phyloP scores from a whole-genome alignment of 83 land plant genomes.

The Larix sibirica region DNA sequence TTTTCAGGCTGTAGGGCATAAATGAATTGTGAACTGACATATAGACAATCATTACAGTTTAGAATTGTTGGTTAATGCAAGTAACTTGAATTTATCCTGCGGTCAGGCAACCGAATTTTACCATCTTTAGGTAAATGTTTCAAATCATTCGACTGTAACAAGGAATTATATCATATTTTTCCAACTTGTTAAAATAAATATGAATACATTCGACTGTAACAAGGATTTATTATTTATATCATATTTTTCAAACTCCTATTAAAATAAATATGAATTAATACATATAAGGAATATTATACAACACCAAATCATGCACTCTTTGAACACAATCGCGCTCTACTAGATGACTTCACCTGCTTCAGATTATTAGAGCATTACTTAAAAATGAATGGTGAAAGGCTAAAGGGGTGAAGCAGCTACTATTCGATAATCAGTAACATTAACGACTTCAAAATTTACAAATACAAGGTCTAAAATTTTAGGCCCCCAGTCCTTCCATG shows the following conservation, averaged over 20 bases:
- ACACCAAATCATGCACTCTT: background rate
- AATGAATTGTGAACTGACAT: background rate
- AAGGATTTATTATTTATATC: background rate
- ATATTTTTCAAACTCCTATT: background rate
- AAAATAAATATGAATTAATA: background rate
- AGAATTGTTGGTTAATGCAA: background rate
- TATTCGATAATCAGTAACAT: background rate
- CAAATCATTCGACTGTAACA: background rate
- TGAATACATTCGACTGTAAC: background rate
- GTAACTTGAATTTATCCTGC: background rate
- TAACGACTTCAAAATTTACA: background rate
- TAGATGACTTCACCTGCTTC: conserved; percentile 5
- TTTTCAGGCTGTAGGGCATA: background rate
- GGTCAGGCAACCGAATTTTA: background rate
- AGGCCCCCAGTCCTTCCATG: background rate
- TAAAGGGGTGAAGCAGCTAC: background rate
- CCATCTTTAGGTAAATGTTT: background rate
- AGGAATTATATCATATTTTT: background rate
- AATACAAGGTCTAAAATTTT: background rate
- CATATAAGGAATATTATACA: background rate
- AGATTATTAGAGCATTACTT: background rate
- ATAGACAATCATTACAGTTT: background rate
- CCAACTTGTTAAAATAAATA: background rate
- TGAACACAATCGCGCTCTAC: background rate
- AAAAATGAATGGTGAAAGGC: background rate